Conservation (phyloP, 1,284 basidiomycete species). For the Fomitiporia mediterranea region DNA sequence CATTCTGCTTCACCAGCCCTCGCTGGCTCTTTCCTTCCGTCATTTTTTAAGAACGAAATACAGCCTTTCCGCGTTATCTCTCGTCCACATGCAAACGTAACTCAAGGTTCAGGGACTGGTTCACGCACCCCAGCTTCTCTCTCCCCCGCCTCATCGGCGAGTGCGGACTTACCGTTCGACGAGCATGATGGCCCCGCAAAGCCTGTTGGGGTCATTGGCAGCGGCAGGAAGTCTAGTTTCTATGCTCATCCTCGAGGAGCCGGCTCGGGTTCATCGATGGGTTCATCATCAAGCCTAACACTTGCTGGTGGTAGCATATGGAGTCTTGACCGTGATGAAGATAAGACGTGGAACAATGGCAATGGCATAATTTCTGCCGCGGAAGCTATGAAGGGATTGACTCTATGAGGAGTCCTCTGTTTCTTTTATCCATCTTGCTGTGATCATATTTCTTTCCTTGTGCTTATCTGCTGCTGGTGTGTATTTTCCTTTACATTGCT, state of each 20-base stretch:
- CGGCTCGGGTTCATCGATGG: constrained; percentile 23
- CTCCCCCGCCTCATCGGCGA: constrained; percentile 57
- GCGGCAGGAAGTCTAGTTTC: constrained; percentile 28
- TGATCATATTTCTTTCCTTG: background rate
- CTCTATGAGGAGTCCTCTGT: background rate
- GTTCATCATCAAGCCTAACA: constrained; percentile 30
- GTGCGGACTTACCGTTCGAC: constrained; percentile 59
- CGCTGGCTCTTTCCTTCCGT: constrained; percentile 49
- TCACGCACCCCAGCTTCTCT: constrained; percentile 35
- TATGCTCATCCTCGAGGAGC: constrained; percentile 15
- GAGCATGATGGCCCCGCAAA: constrained; percentile 26
- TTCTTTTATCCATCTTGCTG: background rate
- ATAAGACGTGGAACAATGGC: constrained; percentile 32
- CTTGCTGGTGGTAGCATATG: constrained; percentile 50
- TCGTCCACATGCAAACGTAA: background rate
- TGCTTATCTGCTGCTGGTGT: constrained; percentile 1
- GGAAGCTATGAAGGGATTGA: background rate
- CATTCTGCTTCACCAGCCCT: constrained; percentile 21
- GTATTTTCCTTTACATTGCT: background rate
- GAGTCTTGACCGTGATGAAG: constrained; percentile 62
- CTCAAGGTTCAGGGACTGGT: background rate
- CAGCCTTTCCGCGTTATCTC: constrained; percentile 36
- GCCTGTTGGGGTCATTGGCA: constrained; percentile 21
- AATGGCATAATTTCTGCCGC: background rate
- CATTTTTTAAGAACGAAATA: constrained; percentile 69